Base-by-base conservation (phyloP, 176 grass and related monocot genomes). In the Metroxylon sagu region DNA sequence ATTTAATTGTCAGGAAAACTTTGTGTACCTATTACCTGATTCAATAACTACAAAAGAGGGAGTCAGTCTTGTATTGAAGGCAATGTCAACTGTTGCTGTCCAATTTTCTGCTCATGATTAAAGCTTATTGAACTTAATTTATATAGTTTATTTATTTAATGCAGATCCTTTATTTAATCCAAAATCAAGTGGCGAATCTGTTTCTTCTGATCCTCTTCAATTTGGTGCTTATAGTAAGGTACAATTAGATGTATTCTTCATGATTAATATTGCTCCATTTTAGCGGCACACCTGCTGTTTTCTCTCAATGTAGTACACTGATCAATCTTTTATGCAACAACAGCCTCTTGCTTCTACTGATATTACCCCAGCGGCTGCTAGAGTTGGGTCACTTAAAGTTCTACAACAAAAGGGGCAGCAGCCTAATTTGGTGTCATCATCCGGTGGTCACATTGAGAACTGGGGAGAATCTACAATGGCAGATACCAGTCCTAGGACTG, bases 181-280 rank as follows among this genome's bases (percentile, higher is more conserved):
- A 73, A 88, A 89, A 65, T 31, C 73, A 66, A 85, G 66, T 75
- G 53, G 53, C 25, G 76, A 73, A 60, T 56, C 73, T 50, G 68
- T 73, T 75, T 65, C 25, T 72, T 74, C 74, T n/a, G 74, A 71
- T 2, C 58, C 76, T 57, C 66, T 85, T 71, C 82, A 83, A 52
- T 83, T 89, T 57, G 74, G 62, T 67, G 84, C 50, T 35, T 80
- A 83, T 26, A 62, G 65, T 52, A 83, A 77, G 73, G 90, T 95
- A 75, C 50, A 56, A n/a, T 62, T 60, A 51, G 55, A 10, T 43
- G 35, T 43, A 43, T 43, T 43, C 35, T 43, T 43, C 35, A 43
- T 14, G 35, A 14, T 43, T 14, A 43, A 14, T 43, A 12, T 43
- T 43, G 35, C 35, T 43, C 8, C 10, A 43, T 12, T 43, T 7